Conservation (phyloP, 202 grass and related monocot species). For the Carex arenaria region DNA sequence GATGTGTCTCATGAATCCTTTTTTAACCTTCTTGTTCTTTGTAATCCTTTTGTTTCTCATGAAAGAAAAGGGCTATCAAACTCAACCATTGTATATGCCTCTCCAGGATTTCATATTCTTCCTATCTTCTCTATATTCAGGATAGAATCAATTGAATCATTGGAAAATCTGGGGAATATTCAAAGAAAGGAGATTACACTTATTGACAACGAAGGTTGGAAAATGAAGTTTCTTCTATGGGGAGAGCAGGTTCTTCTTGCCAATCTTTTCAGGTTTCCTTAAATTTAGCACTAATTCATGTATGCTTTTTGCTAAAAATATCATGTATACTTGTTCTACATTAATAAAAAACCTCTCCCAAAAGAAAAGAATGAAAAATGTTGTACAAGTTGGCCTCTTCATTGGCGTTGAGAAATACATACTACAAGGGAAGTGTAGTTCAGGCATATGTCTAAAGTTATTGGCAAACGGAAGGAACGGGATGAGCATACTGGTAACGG, state of each 20-base stretch:
- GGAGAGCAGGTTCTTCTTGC: constrained; percentile 89
- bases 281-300: constrained; percentile 15
- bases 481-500: not conserved
- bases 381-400: not conserved
- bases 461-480: not conserved
- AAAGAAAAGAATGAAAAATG: not conserved
- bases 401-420: not conserved
- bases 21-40: not conserved
- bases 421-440: not conserved
- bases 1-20: not conserved
- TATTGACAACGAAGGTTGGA: constrained; percentile 61
- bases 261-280: constrained; percentile 83
- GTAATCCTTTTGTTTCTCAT: not conserved
- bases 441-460: not conserved
- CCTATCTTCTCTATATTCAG: constrained; percentile 39
- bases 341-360: not conserved
- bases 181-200: constrained; percentile 71
- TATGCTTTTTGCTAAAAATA: constrained; percentile 1
- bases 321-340: not conserved
- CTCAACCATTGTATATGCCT: not conserved
- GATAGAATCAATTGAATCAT: constrained; percentile 67
- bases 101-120: not conserved
- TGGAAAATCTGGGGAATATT: constrained; percentile 55
- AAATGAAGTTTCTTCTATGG: constrained; percentile 91
- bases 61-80: not conserved